Conservation (phyloP, 1,139 yeast species). For the Meyerozyma smithsonii region DNA sequence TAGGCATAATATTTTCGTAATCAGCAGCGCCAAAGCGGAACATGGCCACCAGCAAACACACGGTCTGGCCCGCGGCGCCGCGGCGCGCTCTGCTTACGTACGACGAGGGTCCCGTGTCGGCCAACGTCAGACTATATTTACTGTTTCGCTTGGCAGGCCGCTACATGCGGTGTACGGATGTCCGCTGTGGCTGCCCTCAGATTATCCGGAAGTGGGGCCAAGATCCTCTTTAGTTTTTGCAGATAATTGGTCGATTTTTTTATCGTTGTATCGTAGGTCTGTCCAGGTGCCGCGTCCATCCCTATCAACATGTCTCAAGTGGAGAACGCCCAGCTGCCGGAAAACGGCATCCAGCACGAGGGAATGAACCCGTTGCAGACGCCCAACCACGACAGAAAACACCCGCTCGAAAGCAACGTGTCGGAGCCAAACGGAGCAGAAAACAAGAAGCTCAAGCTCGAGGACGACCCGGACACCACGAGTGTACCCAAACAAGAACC, state of each 20-base stretch:
- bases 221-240: neutral
- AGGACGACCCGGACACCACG: neutral
- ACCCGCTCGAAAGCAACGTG: neutral
- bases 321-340: neutral
- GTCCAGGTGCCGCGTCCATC: neutral
- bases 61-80: too few species aligned
- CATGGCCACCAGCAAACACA: too few species aligned
- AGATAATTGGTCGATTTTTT: too few species aligned
- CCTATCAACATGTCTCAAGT: neutral
- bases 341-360: too few species aligned
- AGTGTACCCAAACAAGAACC: neutral
- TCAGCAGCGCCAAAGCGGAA: too few species aligned
- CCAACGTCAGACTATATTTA: neutral
- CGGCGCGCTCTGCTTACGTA: too few species aligned
- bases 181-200: slow-evolving; percentile 1
- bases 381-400: neutral
- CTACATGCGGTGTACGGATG: slow-evolving; percentile 1
- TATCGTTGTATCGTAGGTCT: neutral
- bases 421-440: neutral
- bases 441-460: neutral
- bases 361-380: neutral
- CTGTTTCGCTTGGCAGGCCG: neutral
- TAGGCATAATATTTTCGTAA: too few species aligned
- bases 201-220: neutral
- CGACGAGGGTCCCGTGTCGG: neutral